phyloP scores from a whole-genome alignment of 108 stramenopile species.

The Mayamaea pseudoterrestris region DNA sequence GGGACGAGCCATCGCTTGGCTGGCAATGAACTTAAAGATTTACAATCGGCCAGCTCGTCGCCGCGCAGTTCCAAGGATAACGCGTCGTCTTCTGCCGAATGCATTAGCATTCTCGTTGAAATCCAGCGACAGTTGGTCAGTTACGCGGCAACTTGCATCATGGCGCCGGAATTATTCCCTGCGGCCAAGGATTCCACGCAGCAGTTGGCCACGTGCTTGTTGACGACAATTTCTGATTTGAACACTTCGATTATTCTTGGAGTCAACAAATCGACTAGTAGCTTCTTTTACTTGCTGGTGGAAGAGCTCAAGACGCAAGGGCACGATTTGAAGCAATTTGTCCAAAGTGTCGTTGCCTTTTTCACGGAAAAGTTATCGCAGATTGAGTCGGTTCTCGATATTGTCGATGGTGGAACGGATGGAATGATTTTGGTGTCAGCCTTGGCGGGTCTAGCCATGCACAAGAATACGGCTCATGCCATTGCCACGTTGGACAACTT shows the following conservation, averaged over 20 bases:
- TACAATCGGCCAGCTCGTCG: conserved; percentile 5
- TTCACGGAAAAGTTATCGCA: conserved; percentile 23
- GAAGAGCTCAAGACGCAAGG: conserved; percentile 61
- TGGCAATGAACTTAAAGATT: conserved; percentile 48
- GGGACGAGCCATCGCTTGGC: conserved; percentile 41
- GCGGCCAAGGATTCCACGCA: conserved; percentile 28
- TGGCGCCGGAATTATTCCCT: conserved; percentile 69
- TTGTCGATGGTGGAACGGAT: conserved; percentile 12
- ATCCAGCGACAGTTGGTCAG: conserved; percentile 54
- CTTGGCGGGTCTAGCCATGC: conserved; percentile 40
- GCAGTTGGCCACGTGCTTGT: conserved; percentile 44
- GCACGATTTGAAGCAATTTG: conserved; percentile 39
- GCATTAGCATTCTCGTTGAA: conserved; percentile 43
- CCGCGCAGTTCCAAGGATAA: conserved; percentile 8
- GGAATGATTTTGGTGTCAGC: conserved; percentile 40
- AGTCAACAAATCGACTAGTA: conserved; percentile 32
- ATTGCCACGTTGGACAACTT: conserved; percentile 36
- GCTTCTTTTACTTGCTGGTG: conserved; percentile 57
- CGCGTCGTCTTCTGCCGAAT: no score
- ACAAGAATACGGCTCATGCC: conserved; percentile 57
- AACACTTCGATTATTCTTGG: conserved; percentile 51
- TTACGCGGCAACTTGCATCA: conserved; percentile 62
- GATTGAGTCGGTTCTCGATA: conserved; percentile 31
- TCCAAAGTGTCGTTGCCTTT: conserved; percentile 16
- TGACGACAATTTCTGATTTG: conserved; percentile 25